Evolutionary conservation across 371 early-diverging fungal genomes (phyloP).

Genomic region (Ordospora colligata): DNA sequence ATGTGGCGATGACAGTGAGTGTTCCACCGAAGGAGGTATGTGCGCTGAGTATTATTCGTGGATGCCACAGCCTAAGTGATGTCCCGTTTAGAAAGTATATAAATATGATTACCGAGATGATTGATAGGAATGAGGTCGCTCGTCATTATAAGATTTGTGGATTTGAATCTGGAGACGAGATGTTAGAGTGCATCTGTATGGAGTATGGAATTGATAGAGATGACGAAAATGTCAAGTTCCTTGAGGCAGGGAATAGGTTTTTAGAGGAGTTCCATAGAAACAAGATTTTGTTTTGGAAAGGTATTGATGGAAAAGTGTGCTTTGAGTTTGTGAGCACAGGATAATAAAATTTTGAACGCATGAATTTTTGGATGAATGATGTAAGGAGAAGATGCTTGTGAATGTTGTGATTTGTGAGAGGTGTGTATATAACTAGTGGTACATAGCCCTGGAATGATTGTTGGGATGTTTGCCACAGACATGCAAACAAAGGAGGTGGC

Average conservation of each 20-base stretch:
- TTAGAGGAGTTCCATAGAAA: neutral
- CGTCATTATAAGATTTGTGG: neutral
- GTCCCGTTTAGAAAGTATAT: neutral
- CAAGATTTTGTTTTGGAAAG: neutral
- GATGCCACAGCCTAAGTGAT: neutral
- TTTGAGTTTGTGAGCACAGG: no score
- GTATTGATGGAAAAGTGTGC: neutral
- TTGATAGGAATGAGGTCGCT: neutral
- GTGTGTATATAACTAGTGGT: no score
- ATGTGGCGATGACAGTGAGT: neutral
- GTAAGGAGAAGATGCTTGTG: no score
- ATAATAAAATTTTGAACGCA: no score
- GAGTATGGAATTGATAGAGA: neutral
- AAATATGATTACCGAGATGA: neutral
- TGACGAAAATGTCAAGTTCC: neutral
- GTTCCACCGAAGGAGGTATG: neutral
- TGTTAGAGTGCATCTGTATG: neutral
- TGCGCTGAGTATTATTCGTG: neutral
- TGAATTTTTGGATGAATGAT: no score
- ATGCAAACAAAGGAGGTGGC: conserved; percentile 3
- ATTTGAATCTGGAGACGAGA: neutral
- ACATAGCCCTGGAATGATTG: conserved; percentile 29
- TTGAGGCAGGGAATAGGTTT: neutral
- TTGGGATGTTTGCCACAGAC: conserved; percentile 36
- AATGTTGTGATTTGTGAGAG: no score